Evolutionary conservation across 306 rosid species (phyloP).

Genomic region (Acacia confusa): DNA sequence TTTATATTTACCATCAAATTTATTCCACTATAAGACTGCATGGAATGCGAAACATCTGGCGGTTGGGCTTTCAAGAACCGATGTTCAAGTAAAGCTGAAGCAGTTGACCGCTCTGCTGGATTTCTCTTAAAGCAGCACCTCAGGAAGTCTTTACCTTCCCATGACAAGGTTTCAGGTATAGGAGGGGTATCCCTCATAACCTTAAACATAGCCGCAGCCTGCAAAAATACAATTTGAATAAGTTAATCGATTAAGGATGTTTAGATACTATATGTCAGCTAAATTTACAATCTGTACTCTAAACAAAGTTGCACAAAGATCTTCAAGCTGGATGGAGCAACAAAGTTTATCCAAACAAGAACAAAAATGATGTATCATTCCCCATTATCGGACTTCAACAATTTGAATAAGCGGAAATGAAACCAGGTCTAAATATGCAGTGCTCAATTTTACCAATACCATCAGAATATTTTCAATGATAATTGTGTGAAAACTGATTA

Average conservation of each 20-base stretch:
- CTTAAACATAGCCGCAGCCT: conserved; percentile 99
- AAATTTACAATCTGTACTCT: conserved; percentile 18
- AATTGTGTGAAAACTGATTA: background rate
- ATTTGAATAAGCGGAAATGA: background rate
- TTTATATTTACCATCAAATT: conserved; percentile 43
- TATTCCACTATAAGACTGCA: conserved; percentile 37
- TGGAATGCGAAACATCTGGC: conserved; percentile 47
- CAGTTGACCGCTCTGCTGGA: conserved; percentile 87
- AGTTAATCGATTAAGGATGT: conserved; percentile 30
- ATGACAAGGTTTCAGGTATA: conserved; percentile 79
- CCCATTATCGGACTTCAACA: conserved; percentile 8
- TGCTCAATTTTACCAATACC: background rate
- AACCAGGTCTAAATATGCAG: conserved; percentile 9
- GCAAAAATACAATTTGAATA: conserved; percentile 35
- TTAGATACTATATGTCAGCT: background rate
- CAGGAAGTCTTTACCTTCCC: conserved; percentile 82
- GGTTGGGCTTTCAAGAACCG: conserved; percentile 65
- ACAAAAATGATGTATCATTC: background rate
- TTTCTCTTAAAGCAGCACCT: conserved; percentile 86
- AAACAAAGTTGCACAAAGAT: conserved; percentile 8
- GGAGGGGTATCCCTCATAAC: conserved; percentile 83
- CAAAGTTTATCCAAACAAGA: conserved; percentile 6
- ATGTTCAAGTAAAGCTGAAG: conserved; percentile 74
- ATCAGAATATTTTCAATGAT: background rate
- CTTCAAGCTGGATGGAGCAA: conserved; percentile 10